Conservation (phyloP, 352 stramenopile genomes). For the Phytophthora cactorum region DNA sequence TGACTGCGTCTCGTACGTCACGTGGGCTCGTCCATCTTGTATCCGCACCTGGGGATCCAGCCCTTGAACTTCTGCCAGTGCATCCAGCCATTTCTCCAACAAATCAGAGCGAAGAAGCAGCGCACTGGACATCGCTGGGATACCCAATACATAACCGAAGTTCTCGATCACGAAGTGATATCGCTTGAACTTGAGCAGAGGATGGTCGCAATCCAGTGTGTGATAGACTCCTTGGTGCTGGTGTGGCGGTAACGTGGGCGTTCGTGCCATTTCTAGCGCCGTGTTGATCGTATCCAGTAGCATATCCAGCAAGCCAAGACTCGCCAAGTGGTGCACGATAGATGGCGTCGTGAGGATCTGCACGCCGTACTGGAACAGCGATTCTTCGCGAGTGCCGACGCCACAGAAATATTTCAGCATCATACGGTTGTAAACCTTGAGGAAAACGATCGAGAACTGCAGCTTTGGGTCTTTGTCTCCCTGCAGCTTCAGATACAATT, state of each 20-base stretch:
- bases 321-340: conserved; percentile 74
- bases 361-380: conserved; percentile 92
- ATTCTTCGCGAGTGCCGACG: conserved; percentile 91
- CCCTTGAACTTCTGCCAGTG: conserved; percentile 78
- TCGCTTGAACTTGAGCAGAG: conserved; percentile 92
- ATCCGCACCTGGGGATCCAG: conserved; percentile 81
- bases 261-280: conserved; percentile 72
- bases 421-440: conserved; percentile 86
- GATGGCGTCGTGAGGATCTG: conserved; percentile 95
- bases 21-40: conserved; percentile 84
- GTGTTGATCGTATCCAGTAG: conserved; percentile 81
- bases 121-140: conserved; percentile 74
- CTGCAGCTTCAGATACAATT: conserved; percentile 95
- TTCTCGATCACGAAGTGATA: conserved; percentile 93
- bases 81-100: conserved; percentile 75
- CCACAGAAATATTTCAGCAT: conserved; percentile 91
- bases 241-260: conserved; percentile 30
- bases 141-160: conserved; percentile 96
- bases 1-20: conserved; percentile 95
- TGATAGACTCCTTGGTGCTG: conserved; percentile 35
- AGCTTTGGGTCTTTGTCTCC: conserved; percentile 95
- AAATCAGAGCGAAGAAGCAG: conserved; percentile 59
- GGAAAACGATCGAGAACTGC: conserved; percentile 90
- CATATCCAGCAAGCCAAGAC: conserved; percentile 73
- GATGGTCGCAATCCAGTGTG: conserved; percentile 91